Evolutionary conservation across 2,329 filamentous ascomycete species (phyloP), one percentile per base, ranked within the genome.

Genomic region (Orbilia brochopaga): DNA sequence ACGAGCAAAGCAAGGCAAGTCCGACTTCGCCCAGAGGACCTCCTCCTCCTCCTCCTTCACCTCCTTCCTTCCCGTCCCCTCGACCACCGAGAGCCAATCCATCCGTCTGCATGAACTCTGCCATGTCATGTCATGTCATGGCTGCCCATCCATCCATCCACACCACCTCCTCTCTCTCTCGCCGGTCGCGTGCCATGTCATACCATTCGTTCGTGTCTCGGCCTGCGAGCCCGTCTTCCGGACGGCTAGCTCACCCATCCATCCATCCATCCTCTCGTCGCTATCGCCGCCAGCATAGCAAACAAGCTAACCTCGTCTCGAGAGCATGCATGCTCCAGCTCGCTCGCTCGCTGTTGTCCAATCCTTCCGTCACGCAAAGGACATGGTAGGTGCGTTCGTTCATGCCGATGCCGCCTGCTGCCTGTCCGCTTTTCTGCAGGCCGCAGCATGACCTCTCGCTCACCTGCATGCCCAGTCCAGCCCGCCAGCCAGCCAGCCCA

Each of bases 181-280:
- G n/a, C 7, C 3, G 37, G 17, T 19, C 24, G 50, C 11, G 55
- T 52, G 60, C 60, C 63, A 67, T 69, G 64, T 57, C 64, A 57
- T 32, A 32, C 13, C 37, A 15, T 17, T 42, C n/a, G 13, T 13
- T 42, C 37, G 13, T 42, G 13, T 42, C n/a, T 42, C 37, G 37
- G 37, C 37, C 37, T 42, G n/a, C n/a, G 13, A 6, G 37, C 37
- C 37, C 37, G 37, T 42, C 37, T 42, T 42, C 37, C 37, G 37
- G 37, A 42, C 15, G 13, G 4, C 11, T 42, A 42, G 13, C 27
- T 32, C 37, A 5, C 4, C 13, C n/a, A 42, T 6, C 13, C 32
- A 37, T 6, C 32, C 32, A 37, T 6, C 37, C 37, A 42, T 4
- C 37, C 15, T 42, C 27, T 32, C 27, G 4, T 32, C 27, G 27